phyloP scores from a whole-genome alignment of 306 rosid species.

The Calophaca sinica region DNA sequence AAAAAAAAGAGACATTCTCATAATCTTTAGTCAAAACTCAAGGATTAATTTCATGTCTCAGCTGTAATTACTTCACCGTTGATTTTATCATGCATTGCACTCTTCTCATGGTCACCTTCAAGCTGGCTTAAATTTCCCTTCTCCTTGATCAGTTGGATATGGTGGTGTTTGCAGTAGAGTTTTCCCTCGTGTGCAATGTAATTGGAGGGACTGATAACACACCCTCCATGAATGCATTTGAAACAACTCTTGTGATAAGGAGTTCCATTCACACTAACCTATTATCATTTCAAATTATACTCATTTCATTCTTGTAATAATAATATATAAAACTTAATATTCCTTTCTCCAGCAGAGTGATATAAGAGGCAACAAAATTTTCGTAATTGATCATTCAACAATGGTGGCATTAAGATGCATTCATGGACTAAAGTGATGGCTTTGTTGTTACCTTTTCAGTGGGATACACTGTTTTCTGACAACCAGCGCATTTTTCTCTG shows the following conservation, averaged over 20 bases:
- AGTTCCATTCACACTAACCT: slow-evolving; percentile 89
- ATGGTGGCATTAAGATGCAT: no score
- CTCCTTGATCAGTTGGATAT: slow-evolving; percentile 89
- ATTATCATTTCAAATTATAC: slow-evolving; percentile 11
- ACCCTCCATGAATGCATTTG: slow-evolving; percentile 93
- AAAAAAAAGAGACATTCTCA: background rate
- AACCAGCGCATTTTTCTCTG: slow-evolving; percentile 92
- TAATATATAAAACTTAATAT: background rate
- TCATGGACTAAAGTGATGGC: no score
- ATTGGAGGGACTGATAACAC: slow-evolving; percentile 89
- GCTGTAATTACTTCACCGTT: slow-evolving; percentile 63
- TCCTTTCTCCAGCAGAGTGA: background rate
- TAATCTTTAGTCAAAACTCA: slow-evolving; percentile 22
- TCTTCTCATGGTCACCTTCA: slow-evolving; percentile 79
- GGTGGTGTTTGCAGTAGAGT: slow-evolving; percentile 97
- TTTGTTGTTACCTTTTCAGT: no score
- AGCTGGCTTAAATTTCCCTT: slow-evolving; percentile 98
- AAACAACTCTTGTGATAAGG: slow-evolving; percentile 89
- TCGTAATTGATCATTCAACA: no score
- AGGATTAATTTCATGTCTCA: slow-evolving; percentile 50
- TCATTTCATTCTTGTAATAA: background rate
- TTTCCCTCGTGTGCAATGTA: slow-evolving; percentile 90
- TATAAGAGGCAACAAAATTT: background rate
- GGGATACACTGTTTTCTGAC: slow-evolving; percentile 86
- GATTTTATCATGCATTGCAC: slow-evolving; percentile 45